Percentiles rank a stretch among this genome's conserved stretches.
Evolutionary conservation across 306 rosid genomes (phyloP).

Genomic region (Castanea sativa): DNA sequence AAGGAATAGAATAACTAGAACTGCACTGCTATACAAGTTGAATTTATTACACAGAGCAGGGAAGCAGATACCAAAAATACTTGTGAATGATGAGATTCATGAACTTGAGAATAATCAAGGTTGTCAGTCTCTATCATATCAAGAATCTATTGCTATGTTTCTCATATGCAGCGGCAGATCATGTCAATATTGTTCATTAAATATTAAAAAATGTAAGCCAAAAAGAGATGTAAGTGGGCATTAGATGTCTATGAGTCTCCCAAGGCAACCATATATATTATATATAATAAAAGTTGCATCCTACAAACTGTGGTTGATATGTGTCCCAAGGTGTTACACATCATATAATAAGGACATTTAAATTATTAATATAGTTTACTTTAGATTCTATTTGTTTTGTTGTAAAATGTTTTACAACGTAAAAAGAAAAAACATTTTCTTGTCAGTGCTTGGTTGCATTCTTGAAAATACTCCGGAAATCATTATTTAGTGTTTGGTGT

Average conservation of each 20-base stretch:
- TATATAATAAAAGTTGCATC: too few relatives aligned
- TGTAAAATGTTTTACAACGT: too few relatives aligned
- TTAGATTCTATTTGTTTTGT: too few relatives aligned
- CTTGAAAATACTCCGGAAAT: too few relatives aligned
- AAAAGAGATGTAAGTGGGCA: not conserved
- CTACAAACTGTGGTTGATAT: too few relatives aligned
- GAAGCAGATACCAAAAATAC: not conserved
- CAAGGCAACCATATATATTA: not conserved
- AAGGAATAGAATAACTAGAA: not conserved
- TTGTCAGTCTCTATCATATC: not conserved
- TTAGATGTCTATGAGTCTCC: not conserved
- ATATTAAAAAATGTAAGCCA: not conserved
- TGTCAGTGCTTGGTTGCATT: too few relatives aligned
- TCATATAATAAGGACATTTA: too few relatives aligned
- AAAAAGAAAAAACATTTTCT: too few relatives aligned
- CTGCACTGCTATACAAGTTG: not conserved
- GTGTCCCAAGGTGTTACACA: too few relatives aligned
- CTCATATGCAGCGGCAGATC: not conserved
- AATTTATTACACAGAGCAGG: not conserved
- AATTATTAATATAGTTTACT: too few relatives aligned
- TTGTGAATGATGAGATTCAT: not conserved
- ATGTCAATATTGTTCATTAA: not conserved
- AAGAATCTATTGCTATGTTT: not conserved
- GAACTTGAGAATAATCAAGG: not conserved
- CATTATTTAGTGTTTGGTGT: too few relatives aligned